Evolutionary conservation across 192 early-diverging fungal genomes (phyloP), one percentile per base, ranked within the genome.

Genomic region (Radiomyces spectabilis): DNA sequence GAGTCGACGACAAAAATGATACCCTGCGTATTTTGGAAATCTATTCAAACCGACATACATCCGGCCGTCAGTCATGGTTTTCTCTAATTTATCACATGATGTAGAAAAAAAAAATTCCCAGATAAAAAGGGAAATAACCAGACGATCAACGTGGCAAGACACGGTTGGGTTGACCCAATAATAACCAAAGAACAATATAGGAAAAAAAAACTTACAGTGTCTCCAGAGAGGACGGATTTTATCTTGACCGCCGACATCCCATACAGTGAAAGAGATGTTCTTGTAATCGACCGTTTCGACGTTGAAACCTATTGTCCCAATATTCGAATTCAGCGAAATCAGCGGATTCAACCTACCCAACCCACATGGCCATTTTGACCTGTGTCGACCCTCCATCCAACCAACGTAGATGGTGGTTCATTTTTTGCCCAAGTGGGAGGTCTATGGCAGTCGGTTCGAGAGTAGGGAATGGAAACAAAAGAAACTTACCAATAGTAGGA

Each of bases 221-320:
- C 94, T 81, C 95, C 95, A 98, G 69, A 97, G 78, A 27, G 93
- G 93, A 68, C 95, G 82, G 58, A 98, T 98, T 80, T 94, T 93
- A 78, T 95, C 93, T 78, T 95, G 92, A 74, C 95, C 95, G 63
- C 95, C 95, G 56, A 98, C 93, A 74, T 98, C 95, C 94, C 94
- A 97, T 61, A 97, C 90, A 37, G 88, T 94, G 77, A 97, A 98
- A 68, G 81, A 90, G 77, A 94, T 92, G 85, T 94, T 95, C 80
- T 94, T 95, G 85, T 97, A 95, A 70, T 90, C 86, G 60, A 97
- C 93, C 39, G 90, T 94, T 78, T 98, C 95, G 58, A 96, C 94
- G 69, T 98, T 98, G 79, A 98, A 96, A 45, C 95, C 95, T 77
- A 35, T 24, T 7, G 35, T 10, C 18, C 25, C 30, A 25, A 41